phyloP scores from a whole-genome alignment of 78 protist species.

The Goniomonas avonlea region DNA sequence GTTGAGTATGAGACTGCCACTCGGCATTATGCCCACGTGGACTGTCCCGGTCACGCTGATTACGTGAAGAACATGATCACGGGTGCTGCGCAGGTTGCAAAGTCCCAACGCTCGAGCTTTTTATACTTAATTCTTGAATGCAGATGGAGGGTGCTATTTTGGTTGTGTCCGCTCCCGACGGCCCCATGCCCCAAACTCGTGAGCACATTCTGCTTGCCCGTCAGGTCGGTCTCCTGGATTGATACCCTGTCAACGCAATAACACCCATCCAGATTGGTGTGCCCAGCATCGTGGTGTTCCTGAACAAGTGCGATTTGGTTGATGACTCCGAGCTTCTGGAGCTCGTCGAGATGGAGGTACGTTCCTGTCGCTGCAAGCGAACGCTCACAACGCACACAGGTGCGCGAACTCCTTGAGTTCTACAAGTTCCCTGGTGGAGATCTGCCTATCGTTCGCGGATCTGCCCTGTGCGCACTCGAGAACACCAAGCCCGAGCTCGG shows the following conservation, averaged over 20 bases:
- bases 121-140: not conserved
- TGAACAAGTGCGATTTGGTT: conserved; percentile 75
- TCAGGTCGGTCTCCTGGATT: too few relatives aligned
- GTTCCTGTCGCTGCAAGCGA: not conserved
- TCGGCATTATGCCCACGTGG: conserved; percentile 90
- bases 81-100: conserved; percentile 43
- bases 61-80: conserved; percentile 95
- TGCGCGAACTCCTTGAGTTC: conserved; percentile 46
- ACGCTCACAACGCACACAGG: not conserved
- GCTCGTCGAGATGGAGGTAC: conserved; percentile 82
- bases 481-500: conserved; percentile 52
- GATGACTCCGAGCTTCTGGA: conserved; percentile 84
- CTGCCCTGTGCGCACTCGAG: conserved; percentile 77
- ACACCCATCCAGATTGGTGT: conserved; percentile 62
- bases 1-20: conserved; percentile 66
- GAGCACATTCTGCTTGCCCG: conserved; percentile 87
- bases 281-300: conserved; percentile 74
- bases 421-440: conserved; percentile 81
- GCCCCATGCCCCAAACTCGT: conserved; percentile 91
- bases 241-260: not conserved
- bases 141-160: conserved; percentile 93
- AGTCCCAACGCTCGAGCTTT: not conserved
- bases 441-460: conserved; percentile 46
- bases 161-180: conserved; percentile 74
- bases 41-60: conserved; percentile 93